Evolutionary conservation across 2,329 filamentous ascomycete genomes (phyloP), one percentile per base, ranked within the genome.

Genomic region (Trichoderma koningii): DNA sequence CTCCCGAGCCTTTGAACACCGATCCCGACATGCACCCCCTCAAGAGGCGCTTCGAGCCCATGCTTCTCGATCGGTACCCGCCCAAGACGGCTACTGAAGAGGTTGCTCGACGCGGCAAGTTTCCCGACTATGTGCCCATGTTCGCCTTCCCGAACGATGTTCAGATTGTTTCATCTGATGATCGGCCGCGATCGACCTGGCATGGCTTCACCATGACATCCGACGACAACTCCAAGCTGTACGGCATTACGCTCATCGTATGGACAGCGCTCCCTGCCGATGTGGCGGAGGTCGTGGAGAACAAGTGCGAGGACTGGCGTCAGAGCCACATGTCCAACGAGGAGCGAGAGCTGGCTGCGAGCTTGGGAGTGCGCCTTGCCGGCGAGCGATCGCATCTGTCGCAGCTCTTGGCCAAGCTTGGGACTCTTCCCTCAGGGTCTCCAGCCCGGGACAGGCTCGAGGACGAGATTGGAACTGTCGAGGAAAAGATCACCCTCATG

Each of bases 131-230:
- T 73, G 92, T 99, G 19, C 95, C 95, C 64, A 98, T 99, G 95
- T 99, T 99, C 77, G 93, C 95, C 62, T 99, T 98, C 72, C 95
- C 95, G 52, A 97, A 98, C 77, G 95, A 99, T 76, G 95, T 99
- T 71, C 93, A 93, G 68, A 95, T 99, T 60, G 92, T 98, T 10
- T 97, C 95, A 1, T 93, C 93, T 1, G 95, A 99, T 73, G 92
- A 97, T 75, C 86, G 93, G 67, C 95, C 95, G 1, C 85, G 93
- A 67, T 94, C 95, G n/a, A 97, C 93, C 26, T 99, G 95, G 95
- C 95, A 99, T 78, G 95, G 95, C 55, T 99, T 99, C 74, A 93
- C 92, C 68, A 98, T 99, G 95, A 99, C 95, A 2, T 90, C 90
- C 23, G 91, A 91, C 64, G 93, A 98, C 74, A 94, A 92, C 71